Percentiles rank a stretch among this genome's conserved stretches.
These are phyloP conservation scores for Trichoderma lentiforme DNA, from an alignment of 2,329 filamentous ascomycete species.

Conservation along the genomic window DNA sequence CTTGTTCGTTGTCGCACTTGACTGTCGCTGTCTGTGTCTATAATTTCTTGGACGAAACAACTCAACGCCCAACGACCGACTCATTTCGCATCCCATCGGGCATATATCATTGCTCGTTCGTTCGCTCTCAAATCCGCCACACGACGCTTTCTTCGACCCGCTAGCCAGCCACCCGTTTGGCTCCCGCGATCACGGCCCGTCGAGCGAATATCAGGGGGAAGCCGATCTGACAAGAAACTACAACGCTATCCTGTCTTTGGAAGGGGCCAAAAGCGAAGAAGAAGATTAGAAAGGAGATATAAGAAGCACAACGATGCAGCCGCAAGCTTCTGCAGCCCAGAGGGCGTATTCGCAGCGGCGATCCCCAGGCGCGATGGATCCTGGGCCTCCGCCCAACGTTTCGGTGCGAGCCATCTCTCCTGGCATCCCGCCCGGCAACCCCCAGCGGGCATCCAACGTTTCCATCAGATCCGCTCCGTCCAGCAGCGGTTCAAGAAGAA, in stretches of 20 bases:
- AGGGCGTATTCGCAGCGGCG: constrained; percentile 54
- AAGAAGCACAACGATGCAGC: constrained; percentile 43
- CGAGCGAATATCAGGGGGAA: neutral
- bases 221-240: neutral
- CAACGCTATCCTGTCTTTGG: neutral
- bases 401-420: constrained; percentile 60
- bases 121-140: constrained; percentile 1
- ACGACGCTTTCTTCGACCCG: constrained; percentile 3
- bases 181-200: constrained; percentile 4
- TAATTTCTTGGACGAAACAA: neutral
- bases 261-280: neutral
- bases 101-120: neutral
- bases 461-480: constrained; percentile 61
- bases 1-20: neutral
- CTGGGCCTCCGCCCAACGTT: constrained; percentile 55
- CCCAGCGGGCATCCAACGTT: constrained; percentile 59
- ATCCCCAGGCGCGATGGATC: constrained; percentile 61
- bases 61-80: neutral
- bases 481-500: constrained; percentile 29
- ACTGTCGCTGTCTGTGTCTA: neutral
- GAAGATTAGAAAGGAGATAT: neutral
- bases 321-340: constrained; percentile 46
- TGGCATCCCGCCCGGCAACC: constrained; percentile 50
- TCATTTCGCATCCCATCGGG: neutral
- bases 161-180: constrained; percentile 10